Evolutionary conservation across 306 rosid genomes (phyloP), one percentile per base, ranked within the genome.

Genomic region (Glycyrrhiza uralensis): DNA sequence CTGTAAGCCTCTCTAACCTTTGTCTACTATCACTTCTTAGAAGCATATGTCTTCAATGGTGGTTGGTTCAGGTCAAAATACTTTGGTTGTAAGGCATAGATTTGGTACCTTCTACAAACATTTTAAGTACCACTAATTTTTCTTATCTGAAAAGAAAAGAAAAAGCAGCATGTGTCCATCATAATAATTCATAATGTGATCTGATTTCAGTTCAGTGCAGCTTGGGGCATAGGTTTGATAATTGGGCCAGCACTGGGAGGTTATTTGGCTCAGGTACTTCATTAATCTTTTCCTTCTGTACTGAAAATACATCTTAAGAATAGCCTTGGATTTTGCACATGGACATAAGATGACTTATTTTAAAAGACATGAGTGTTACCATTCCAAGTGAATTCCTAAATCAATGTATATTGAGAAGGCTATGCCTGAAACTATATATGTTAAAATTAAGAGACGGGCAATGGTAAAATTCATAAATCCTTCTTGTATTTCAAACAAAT

Each of bases 211-310:
- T 50, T 88, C 11, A 86, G 86, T 65, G 86, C 96, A 4, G 87
- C 97, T 42, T 88, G 93, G 97, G 96, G 90, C 24, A 76, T 88
- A 0, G 95, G 97, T 42, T 76, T 90, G 79, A 79, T 90, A 61
- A 41, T 93, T 71, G 98, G 97, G 32, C 98, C 98, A 5, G 93
- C 97, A 65, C 10, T 93, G 71, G 98, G 98, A 81, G 98, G 98
- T 17, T 84, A 82, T 82, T 82, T 93, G 47, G 93, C 98, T 18
- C 97, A 87, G 96, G 98, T 90, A 84, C 51, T 22, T 76, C 17
- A 65, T 18, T 14, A 20, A 22, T 72, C 5, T 17, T 46, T 73
- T 32, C 0, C 36, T 61, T 36, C 41, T 29, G 12, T 15, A 5
- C 4, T 7, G 22, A 46, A 45, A 46, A 5, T 17, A 13, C 54